phyloP scores from a whole-genome alignment of 129 eudicot species.

The Pulicaria dysenterica region DNA sequence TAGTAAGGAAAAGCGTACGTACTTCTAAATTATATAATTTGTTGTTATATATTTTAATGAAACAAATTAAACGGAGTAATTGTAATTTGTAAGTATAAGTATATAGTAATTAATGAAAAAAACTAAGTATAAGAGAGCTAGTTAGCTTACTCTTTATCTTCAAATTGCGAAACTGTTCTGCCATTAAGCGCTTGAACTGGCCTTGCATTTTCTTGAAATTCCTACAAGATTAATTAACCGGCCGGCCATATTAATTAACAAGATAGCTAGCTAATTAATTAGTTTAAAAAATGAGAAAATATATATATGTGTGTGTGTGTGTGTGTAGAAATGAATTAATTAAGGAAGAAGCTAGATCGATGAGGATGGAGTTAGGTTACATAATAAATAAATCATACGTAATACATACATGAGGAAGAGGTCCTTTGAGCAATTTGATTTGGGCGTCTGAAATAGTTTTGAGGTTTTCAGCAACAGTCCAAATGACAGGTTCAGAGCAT shows the following conservation, averaged over 20 bases:
- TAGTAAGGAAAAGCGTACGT: too few relatives aligned
- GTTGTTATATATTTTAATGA: too few relatives aligned
- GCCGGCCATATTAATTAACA: not conserved
- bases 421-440: slow-evolving; percentile 39
- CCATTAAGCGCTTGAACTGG: slow-evolving; percentile 41
- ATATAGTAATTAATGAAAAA: too few relatives aligned
- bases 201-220: slow-evolving; percentile 57
- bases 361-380: too few relatives aligned
- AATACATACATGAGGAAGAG: slow-evolving; percentile 53
- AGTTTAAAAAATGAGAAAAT: not conserved
- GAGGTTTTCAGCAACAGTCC: slow-evolving; percentile 46
- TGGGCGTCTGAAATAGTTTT: slow-evolving; percentile 54
- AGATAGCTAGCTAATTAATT: not conserved
- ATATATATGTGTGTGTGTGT: too few relatives aligned
- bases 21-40: too few relatives aligned
- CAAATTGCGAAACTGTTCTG: slow-evolving; percentile 41
- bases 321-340: too few relatives aligned
- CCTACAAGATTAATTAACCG: slow-evolving; percentile 30
- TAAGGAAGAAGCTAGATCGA: too few relatives aligned
- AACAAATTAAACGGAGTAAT: too few relatives aligned
- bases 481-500: slow-evolving; percentile 56
- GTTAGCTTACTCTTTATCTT: not conserved
- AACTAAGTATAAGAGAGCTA: not conserved
- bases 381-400: too few relatives aligned
- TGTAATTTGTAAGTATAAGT: too few relatives aligned